A percentile compares a stretch with the other conserved stretches of the same genome.
These are phyloP conservation scores for Eucalyptus virginea DNA, from an alignment of 345 rosid species.

Conservation along the genomic window DNA sequence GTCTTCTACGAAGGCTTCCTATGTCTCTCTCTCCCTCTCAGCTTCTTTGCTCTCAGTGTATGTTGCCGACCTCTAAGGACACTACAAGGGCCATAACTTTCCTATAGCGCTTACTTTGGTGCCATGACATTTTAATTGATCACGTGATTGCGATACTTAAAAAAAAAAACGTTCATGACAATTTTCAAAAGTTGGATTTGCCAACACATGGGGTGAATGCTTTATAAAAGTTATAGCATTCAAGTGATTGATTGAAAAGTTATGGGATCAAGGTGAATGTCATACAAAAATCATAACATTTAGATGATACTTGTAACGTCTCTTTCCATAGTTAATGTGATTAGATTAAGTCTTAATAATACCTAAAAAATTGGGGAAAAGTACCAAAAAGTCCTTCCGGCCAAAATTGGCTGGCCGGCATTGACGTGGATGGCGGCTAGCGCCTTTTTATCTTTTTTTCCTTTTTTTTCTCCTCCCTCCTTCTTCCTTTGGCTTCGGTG, in stretches of 20 bases:
- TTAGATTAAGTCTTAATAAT: not conserved
- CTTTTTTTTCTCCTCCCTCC: too few species aligned
- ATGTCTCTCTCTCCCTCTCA: too few species aligned
- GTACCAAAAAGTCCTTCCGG: accelerated
- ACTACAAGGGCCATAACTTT: not conserved
- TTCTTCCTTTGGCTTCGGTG: too few species aligned
- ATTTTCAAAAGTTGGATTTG: not conserved
- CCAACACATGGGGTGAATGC: not conserved
- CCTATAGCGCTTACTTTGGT: not conserved
- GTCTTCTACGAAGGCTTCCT: too few species aligned
- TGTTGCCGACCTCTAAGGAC: too few species aligned
- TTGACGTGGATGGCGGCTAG: accelerated
- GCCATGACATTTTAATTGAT: not conserved
- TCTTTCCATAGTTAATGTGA: not conserved
- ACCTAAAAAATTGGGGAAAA: not conserved
- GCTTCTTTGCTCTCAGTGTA: too few species aligned
- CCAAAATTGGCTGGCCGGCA: accelerated
- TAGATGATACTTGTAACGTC: not conserved
- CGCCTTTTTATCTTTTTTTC: too few species aligned
- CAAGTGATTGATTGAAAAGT: not conserved
- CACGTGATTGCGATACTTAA: not conserved
- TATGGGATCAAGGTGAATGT: not conserved
- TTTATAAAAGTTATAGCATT: not conserved
- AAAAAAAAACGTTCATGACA: not conserved
- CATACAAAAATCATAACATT: not conserved